Conservation (phyloP, 345 rosid genomes). For the Fremontodendron californicum region DNA sequence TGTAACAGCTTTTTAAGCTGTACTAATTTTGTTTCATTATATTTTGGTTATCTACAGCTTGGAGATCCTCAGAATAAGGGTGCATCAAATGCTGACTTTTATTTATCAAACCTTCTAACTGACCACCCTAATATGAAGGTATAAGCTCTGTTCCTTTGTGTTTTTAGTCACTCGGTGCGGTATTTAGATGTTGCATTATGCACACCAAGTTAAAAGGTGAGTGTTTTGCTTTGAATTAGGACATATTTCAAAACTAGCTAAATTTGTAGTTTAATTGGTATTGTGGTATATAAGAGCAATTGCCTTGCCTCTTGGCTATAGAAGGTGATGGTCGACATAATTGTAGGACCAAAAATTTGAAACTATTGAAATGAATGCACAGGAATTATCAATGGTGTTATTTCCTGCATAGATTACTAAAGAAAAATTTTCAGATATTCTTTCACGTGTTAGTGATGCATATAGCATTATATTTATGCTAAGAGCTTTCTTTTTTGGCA, state of each 20-base stretch:
- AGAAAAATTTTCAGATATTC: background rate
- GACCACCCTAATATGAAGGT: constrained; percentile 99
- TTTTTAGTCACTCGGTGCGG: background rate
- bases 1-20: background rate
- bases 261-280: background rate
- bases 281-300: background rate
- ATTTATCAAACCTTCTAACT: constrained; percentile 80
- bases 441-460: background rate
- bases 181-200: background rate
- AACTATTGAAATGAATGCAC: background rate
- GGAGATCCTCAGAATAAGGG: constrained; percentile 97
- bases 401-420: background rate
- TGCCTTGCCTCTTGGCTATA: background rate
- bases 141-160: background rate
- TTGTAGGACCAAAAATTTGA: background rate
- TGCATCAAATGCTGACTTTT: constrained; percentile 94
- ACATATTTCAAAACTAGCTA: background rate
- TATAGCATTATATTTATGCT: background rate
- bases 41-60: constrained; percentile 44
- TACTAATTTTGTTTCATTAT: constrained; percentile 12
- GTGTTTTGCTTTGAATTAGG: background rate
- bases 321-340: background rate
- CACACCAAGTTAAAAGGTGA: background rate
- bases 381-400: background rate
- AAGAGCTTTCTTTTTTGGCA: constrained; percentile 25